Evolutionary conservation across 345 rosid genomes (phyloP).

Genomic region (Euphorbia pulcherrima): DNA sequence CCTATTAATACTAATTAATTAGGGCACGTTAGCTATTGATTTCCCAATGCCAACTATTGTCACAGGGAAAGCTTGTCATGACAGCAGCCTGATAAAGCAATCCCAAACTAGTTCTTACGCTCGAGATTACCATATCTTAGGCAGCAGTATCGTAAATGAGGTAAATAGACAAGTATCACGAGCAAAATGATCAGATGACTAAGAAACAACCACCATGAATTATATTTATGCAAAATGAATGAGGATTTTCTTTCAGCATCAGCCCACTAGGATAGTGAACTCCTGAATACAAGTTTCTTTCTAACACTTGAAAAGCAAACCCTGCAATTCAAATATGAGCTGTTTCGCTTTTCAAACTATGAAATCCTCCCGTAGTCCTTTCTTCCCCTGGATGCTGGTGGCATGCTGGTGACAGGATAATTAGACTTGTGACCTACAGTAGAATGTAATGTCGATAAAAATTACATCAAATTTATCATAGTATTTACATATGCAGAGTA

Average conservation of each 20-base stretch:
- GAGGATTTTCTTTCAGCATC: conserved; percentile 40
- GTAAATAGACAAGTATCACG: conserved; percentile 8
- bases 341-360: conserved; percentile 34
- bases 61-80: no score
- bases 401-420: conserved; percentile 64
- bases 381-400: conserved; percentile 78
- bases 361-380: conserved; percentile 83
- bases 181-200: conserved; percentile 18
- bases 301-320: conserved; percentile 51
- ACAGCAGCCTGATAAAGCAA: no score
- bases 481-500: conserved; percentile 1
- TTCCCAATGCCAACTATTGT: no score
- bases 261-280: conserved; percentile 72
- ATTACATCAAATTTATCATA: conserved; percentile 11
- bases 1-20: no score
- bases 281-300: no score
- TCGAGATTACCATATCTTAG: not conserved
- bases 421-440: conserved; percentile 73
- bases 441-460: conserved; percentile 23
- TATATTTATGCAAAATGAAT: conserved; percentile 50
- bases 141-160: conserved; percentile 6
- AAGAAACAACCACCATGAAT: conserved; percentile 33
- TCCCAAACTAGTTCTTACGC: no score
- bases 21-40: no score
- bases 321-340: conserved; percentile 29